These are phyloP conservation scores for Phylloporus sp. DNA, from an alignment of 768 basidiomycete genomes.

Conservation along the genomic window DNA sequence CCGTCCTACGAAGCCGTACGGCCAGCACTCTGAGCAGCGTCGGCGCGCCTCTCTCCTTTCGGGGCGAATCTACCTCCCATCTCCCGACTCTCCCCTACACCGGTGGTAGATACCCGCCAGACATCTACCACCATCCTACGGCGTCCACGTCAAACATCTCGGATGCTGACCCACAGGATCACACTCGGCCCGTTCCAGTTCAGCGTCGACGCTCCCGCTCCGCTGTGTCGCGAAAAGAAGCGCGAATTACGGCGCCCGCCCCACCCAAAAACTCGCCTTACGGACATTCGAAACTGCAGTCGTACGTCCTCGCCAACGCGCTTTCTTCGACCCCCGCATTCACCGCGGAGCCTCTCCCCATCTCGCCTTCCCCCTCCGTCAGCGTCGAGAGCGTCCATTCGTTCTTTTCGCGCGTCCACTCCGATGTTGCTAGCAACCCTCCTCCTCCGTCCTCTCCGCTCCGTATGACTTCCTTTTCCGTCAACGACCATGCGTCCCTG, in stretches of 20 bases:
- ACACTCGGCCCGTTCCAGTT: constrained; percentile 15
- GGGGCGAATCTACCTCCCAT: constrained; percentile 27
- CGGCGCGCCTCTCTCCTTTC: constrained; percentile 27
- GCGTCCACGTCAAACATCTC: too few species aligned
- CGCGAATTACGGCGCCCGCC: constrained; percentile 20
- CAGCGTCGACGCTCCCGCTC: constrained; percentile 33
- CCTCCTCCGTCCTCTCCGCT: constrained; percentile 27
- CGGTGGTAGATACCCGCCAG: constrained; percentile 31
- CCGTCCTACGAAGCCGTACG: constrained; percentile 57
- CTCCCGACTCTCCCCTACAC: constrained; percentile 30
- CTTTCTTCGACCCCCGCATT: constrained; percentile 27
- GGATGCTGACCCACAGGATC: constrained; percentile 6
- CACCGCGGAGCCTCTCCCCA: constrained; percentile 23
- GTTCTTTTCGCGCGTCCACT: constrained; percentile 15
- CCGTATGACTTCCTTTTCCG: constrained; percentile 22
- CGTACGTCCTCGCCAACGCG: constrained; percentile 21
- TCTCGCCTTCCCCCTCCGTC: constrained; percentile 25
- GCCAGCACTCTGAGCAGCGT: constrained; percentile 36
- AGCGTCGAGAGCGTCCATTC: constrained; percentile 27
- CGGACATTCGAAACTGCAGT: constrained; percentile 27
- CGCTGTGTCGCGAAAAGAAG: constrained; percentile 31
- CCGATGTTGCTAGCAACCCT: constrained; percentile 16
- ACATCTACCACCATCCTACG: constrained; percentile 25
- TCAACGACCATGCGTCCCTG: constrained; percentile 17
- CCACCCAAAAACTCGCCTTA: constrained; percentile 30